These are phyloP conservation scores for Orbilia brochopaga DNA, from an alignment of 2,329 filamentous ascomycete genomes.

Conservation along the genomic window DNA sequence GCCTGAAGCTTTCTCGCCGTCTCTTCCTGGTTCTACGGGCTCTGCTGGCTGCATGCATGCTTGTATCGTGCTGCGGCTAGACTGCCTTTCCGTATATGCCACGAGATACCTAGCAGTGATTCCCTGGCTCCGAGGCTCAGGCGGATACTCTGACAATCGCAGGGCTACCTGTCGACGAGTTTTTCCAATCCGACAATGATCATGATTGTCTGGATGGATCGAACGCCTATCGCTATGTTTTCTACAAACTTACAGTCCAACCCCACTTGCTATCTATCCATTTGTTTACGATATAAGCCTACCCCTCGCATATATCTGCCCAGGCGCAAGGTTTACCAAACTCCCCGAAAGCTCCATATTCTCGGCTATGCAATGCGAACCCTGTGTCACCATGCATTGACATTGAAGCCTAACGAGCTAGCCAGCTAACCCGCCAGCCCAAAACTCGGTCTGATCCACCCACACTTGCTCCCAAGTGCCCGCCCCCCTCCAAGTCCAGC, in stretches of 20 bases:
- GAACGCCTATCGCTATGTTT: no score
- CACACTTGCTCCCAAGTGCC: not conserved
- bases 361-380: not conserved
- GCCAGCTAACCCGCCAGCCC: not conserved
- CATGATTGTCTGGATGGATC: no score
- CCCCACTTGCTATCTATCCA: no score
- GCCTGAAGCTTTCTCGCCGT: not conserved
- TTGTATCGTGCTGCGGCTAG: no score
- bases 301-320: no score
- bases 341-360: not conserved
- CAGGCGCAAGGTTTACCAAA: not conserved
- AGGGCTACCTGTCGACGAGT: not conserved
- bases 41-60: no score
- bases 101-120: not conserved
- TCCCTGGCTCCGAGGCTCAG: not conserved
- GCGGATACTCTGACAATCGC: not conserved
- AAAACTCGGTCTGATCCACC: not conserved
- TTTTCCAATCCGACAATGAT: not conserved
- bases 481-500: not conserved
- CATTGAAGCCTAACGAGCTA: not conserved
- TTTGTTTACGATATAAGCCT: not conserved
- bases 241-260: not conserved
- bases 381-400: slow-evolving; percentile 9
- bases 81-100: not conserved
- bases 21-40: no score